Conservation (phyloP, 192 early-diverging fungal species). For the Lobosporangium transversale region DNA sequence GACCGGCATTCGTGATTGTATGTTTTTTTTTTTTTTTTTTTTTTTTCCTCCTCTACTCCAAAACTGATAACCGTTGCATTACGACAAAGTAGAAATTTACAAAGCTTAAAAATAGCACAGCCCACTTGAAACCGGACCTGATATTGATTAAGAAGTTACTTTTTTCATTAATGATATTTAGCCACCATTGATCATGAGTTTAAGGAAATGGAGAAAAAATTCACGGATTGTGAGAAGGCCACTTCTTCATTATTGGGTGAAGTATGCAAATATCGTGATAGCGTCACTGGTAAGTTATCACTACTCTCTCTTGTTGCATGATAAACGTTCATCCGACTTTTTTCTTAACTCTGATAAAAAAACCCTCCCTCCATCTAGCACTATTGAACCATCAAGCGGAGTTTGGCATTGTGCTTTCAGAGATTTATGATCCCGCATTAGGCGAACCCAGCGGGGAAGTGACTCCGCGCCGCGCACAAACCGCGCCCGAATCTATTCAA, state of each 20-base stretch:
- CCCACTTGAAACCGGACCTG: too few relatives aligned
- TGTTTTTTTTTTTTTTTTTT: constrained; percentile 1
- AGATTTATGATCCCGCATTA: constrained; percentile 48
- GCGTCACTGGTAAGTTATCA: constrained; percentile 33
- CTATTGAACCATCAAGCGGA: constrained; percentile 52
- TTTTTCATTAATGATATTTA: constrained; percentile 1
- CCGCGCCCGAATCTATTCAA: constrained; percentile 46
- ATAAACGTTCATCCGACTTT: background rate
- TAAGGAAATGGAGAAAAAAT: constrained; percentile 40
- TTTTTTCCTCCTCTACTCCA: background rate
- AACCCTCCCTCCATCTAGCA: constrained; percentile 13
- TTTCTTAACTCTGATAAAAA: background rate
- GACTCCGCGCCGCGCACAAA: constrained; percentile 45
- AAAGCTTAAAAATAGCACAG: constrained; percentile 5
- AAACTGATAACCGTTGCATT: background rate
- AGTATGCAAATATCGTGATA: constrained; percentile 50
- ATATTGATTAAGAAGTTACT: too few relatives aligned
- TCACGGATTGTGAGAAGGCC: constrained; percentile 43
- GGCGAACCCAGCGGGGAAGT: constrained; percentile 38
- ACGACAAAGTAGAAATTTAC: background rate
- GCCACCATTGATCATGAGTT: constrained; percentile 45
- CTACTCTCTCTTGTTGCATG: background rate
- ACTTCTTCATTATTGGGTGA: constrained; percentile 23
- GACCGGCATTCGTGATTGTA: constrained; percentile 51
- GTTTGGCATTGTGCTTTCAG: constrained; percentile 46